A percentile compares a stretch with the other conserved stretches of the same genome.
These are phyloP conservation scores for Primulina eburnea DNA, from an alignment of 257 asterid genomes.

Conservation along the genomic window DNA sequence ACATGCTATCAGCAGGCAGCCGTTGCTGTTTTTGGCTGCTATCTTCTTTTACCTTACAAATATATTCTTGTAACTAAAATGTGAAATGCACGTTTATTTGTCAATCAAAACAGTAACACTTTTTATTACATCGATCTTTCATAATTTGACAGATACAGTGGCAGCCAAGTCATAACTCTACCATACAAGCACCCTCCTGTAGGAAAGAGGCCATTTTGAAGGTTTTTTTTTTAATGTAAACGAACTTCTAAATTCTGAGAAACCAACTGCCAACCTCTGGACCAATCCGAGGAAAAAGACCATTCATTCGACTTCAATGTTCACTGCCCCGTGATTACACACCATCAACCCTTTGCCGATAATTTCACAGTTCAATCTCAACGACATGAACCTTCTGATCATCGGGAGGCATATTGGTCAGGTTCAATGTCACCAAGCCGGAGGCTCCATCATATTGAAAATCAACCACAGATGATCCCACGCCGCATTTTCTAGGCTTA, in stretches of 20 bases:
- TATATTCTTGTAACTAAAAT: neutral
- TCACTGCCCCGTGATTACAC: constrained; percentile 16
- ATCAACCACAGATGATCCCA: constrained; percentile 39
- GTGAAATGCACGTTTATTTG: neutral
- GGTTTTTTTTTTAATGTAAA: neutral
- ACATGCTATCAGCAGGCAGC: neutral
- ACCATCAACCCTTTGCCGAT: neutral
- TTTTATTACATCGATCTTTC: neutral
- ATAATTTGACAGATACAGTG: neutral
- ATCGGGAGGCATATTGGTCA: constrained; percentile 65
- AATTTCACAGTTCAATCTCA: constrained; percentile 48
- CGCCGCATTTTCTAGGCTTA: constrained; percentile 48
- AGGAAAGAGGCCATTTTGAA: neutral
- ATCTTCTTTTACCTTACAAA: neutral
- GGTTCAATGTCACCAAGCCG: constrained; percentile 54
- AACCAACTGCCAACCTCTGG: neutral
- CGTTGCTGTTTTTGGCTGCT: neutral
- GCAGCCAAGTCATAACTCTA: neutral
- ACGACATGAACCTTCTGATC: constrained; percentile 47
- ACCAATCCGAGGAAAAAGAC: too few species aligned
- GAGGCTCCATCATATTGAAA: constrained; percentile 46
- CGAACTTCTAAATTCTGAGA: neutral
- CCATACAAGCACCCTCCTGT: neutral
- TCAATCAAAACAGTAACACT: neutral
- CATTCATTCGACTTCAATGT: neutral